These are phyloP conservation scores for Thielaviopsis ethacetica DNA, from an alignment of 2,329 filamentous ascomycete species.

Conservation along the genomic window DNA sequence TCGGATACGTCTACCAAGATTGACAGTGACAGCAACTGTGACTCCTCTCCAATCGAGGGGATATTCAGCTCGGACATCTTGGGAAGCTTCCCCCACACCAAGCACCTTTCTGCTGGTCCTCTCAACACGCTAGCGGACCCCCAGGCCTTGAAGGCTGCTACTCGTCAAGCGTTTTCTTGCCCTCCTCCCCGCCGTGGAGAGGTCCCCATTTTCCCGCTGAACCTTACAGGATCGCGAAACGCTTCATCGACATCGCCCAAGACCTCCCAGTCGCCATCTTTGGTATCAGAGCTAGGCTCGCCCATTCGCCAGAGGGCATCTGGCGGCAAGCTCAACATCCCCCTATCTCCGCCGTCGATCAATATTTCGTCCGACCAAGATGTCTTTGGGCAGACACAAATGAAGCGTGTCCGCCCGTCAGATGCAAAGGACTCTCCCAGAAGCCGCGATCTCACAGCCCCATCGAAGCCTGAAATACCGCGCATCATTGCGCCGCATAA, in stretches of 20 bases:
- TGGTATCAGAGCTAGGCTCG: background rate
- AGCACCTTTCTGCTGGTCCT: slow-evolving; percentile 5
- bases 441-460: background rate
- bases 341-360: slow-evolving; percentile 1
- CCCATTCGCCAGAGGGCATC: slow-evolving; percentile 2
- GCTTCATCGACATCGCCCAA: background rate
- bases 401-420: background rate
- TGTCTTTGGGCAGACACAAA: background rate
- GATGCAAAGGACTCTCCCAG: background rate
- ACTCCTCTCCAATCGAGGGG: slow-evolving; percentile 1
- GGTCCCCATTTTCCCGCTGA: background rate
- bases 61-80: slow-evolving; percentile 3
- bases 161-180: slow-evolving; percentile 7
- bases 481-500: slow-evolving; percentile 9
- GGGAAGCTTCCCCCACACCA: slow-evolving; percentile 7
- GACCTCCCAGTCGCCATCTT: background rate
- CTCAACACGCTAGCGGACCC: background rate
- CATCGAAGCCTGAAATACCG: background rate
- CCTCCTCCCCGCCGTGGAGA: slow-evolving; percentile 2
- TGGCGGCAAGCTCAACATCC: background rate
- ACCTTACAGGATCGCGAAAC: background rate
- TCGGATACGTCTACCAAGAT: slow-evolving; percentile 6
- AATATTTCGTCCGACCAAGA: background rate
- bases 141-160: background rate
- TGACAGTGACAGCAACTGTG: background rate